Base-by-base conservation (phyloP, 148 eudicot species). In the Amaranthus hypochondriacus region DNA sequence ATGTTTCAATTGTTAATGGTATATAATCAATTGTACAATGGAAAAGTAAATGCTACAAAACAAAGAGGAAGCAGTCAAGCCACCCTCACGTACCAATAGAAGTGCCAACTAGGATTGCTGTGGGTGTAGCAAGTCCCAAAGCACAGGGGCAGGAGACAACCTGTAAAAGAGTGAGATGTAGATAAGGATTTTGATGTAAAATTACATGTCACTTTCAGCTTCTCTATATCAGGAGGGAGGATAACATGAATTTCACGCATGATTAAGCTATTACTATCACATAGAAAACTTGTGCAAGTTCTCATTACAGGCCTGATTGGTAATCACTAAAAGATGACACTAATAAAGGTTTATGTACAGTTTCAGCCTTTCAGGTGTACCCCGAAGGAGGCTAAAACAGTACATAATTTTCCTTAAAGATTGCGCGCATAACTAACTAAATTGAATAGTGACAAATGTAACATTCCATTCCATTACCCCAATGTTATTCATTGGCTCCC, bases 71-170 rank as follows among this genome's bases (percentile, higher is more conserved):
- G 47, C 55, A 48, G 66, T 28, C 54, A 63, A n/a, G 43, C 39
- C 39, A 28, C 39, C 39, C 39, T 71, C 47, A 73, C 55, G 52
- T 79, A 94, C 98, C 98, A 61, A 91, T 87, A 70, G 98, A 92
- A 61, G 97, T 91, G 75, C 98, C 98, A 76, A 94, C 97, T 59
- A 94, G 88, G 73, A 94, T 92, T 78, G 98, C 98, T 12, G 97
- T 94, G 60, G 98, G 98, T 64, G 98, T 94, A 71, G 98, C 98
- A 78, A 94, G 98, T 77, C 98, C 98, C 77, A 94, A 83, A 49
- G 98, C 98, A 80, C 97, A 94, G 53, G 98, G 98, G 76, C 97
- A 94, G 74, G 98, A 94, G 69, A 94, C 97, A 58, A 94, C 98
- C 98, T 94, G 88, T 47, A 21, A 73, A 62, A 70, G 77, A 56